A percentile compares a stretch with the other conserved stretches of the same genome.
Evolutionary conservation across 148 eudicot species (phyloP).

Genomic region (Polygonum maritimum): DNA sequence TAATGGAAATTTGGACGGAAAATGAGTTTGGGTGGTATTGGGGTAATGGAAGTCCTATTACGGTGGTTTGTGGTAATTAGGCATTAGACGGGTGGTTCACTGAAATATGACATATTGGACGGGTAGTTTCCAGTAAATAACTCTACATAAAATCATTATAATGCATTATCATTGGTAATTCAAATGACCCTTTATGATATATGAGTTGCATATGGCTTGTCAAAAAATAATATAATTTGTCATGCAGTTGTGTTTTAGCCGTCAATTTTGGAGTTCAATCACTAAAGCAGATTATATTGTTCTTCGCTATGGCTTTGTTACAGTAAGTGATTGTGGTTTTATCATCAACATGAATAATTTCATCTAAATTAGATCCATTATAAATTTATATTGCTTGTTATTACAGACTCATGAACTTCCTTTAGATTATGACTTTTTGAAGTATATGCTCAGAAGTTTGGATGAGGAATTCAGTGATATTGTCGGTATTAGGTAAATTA

Average conservation of each 20-base stretch:
- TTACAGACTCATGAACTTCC: constrained; percentile 81
- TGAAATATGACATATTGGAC: too few species aligned
- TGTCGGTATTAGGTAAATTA: constrained; percentile 65
- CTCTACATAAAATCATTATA: too few species aligned
- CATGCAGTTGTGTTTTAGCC: constrained; percentile 78
- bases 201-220: not conserved
- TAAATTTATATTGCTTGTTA: not conserved
- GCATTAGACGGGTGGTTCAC: too few species aligned
- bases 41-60: too few species aligned
- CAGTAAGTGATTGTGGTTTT: constrained; percentile 32
- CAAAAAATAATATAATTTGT: too few species aligned
- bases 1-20: too few species aligned
- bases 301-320: constrained; percentile 56
- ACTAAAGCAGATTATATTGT: constrained; percentile 63
- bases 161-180: too few species aligned
- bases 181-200: too few species aligned
- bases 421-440: constrained; percentile 63
- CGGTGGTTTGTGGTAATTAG: too few species aligned
- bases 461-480: constrained; percentile 81
- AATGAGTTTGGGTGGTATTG: too few species aligned
- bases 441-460: constrained; percentile 75
- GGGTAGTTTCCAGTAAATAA: too few species aligned
- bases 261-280: constrained; percentile 77
- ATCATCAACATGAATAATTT: not conserved
- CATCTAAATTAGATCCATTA: not conserved